Percentiles rank a stretch among this genome's conserved stretches.
Evolutionary conservation across 2,329 filamentous ascomycete species (phyloP).

Genomic region (Diaporthe vexans): DNA sequence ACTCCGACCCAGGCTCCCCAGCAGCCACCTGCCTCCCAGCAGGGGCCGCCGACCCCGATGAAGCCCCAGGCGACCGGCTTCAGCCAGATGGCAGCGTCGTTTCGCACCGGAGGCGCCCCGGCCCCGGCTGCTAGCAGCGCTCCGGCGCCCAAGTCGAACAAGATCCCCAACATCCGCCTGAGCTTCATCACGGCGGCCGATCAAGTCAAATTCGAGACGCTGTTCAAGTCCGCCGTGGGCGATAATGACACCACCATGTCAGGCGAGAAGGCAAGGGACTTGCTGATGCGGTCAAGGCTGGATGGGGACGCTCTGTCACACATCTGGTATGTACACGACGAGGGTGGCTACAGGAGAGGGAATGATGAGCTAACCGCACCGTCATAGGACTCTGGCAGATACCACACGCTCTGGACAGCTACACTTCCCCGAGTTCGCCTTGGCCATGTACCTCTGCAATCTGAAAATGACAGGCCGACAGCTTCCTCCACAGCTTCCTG

Average conservation of each 20-base stretch:
- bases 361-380: slow-evolving; percentile 13
- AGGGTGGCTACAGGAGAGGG: neutral
- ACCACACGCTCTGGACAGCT: slow-evolving; percentile 97
- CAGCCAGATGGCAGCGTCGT: slow-evolving; percentile 76
- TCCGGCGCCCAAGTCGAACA: slow-evolving; percentile 69
- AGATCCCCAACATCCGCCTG: slow-evolving; percentile 93
- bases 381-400: slow-evolving; percentile 85
- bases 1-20: slow-evolving; percentile 65
- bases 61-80: slow-evolving; percentile 78
- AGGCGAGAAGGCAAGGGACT: slow-evolving; percentile 91
- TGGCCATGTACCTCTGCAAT: slow-evolving; percentile 99
- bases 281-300: slow-evolving; percentile 89
- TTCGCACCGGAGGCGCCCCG: slow-evolving; percentile 65
- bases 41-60: slow-evolving; percentile 70
- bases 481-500: slow-evolving; percentile 81
- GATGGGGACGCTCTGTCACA: slow-evolving; percentile 89
- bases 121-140: slow-evolving; percentile 61
- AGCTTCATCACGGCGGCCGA: slow-evolving; percentile 97
- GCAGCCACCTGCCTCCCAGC: slow-evolving; percentile 59
- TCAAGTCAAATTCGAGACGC: slow-evolving; percentile 95
- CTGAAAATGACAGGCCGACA: slow-evolving; percentile 89
- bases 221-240: slow-evolving; percentile 96
- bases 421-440: slow-evolving; percentile 96
- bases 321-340: slow-evolving; percentile 78
- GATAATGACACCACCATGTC: slow-evolving; percentile 88